phyloP scores from a whole-genome alignment of 2,329 filamentous ascomycete genomes.

The Fusarium camptoceras region DNA sequence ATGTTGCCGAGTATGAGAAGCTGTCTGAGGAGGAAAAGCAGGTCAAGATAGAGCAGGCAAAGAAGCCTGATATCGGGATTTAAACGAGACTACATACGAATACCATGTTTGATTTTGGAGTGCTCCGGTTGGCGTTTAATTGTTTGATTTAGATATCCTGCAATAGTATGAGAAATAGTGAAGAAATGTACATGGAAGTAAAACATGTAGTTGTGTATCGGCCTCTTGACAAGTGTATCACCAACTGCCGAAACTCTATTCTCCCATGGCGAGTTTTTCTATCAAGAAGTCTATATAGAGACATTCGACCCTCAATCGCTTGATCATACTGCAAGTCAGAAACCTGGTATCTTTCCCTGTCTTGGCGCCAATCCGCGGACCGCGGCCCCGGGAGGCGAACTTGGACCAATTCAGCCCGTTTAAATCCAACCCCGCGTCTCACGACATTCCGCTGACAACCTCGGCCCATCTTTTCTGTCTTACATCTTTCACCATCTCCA shows the following conservation, averaged over 20 bases:
- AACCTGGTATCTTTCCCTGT: constrained; percentile 10
- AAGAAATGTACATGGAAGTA: neutral
- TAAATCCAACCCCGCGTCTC: constrained; percentile 28
- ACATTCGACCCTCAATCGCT: neutral
- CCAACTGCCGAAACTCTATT: neutral
- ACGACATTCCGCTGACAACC: neutral
- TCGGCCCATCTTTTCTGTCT: constrained; percentile 6
- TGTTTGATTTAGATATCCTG: constrained; percentile 19
- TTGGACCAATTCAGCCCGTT: neutral
- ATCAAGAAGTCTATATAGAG: neutral
- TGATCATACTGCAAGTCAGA: neutral
- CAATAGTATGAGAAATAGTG: neutral
- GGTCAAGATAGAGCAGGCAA: constrained; percentile 55
- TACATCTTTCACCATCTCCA: neutral
- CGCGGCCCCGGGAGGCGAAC: constrained; percentile 15
- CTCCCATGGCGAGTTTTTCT: neutral
- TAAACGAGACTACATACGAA: neutral
- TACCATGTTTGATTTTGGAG: constrained; percentile 12
- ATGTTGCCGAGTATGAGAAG: constrained; percentile 69
- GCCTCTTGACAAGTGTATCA: no score
- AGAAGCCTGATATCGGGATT: constrained; percentile 19
- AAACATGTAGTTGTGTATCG: neutral
- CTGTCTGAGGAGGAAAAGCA: constrained; percentile 70
- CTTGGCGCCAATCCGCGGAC: constrained; percentile 25
- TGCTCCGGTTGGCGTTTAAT: constrained; percentile 18